phyloP scores from a whole-genome alignment of 2,329 filamentous ascomycete genomes.

The Akanthomyces lecanii region DNA sequence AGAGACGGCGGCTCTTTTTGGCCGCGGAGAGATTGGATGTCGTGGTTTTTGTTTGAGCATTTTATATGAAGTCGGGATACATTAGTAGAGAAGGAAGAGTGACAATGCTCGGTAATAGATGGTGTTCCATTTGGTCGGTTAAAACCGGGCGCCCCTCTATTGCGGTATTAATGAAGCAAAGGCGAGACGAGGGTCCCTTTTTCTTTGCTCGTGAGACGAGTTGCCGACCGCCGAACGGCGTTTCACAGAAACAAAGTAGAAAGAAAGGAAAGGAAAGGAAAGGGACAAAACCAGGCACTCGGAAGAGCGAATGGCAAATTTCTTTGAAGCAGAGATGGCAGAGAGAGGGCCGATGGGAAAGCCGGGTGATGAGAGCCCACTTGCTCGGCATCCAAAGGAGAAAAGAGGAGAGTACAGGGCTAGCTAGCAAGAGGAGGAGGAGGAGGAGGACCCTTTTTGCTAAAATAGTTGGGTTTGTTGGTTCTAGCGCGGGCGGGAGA shows the following conservation, averaged over 20 bases:
- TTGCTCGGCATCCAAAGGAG: too few relatives aligned
- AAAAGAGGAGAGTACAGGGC: too few relatives aligned
- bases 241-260: too few relatives aligned
- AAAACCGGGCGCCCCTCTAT: not conserved
- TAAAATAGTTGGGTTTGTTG: not conserved
- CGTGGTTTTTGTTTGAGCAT: not conserved
- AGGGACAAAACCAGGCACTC: too few relatives aligned
- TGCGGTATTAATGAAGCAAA: not conserved
- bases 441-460: not conserved
- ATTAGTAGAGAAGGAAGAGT: not conserved
- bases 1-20: not conserved
- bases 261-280: too few relatives aligned
- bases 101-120: slow-evolving; percentile 3
- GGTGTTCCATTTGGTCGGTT: slow-evolving; percentile 7
- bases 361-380: too few relatives aligned
- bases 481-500: not conserved
- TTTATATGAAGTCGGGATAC: too few relatives aligned
- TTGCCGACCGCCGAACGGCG: not conserved
- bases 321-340: too few relatives aligned
- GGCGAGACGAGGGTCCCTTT: not conserved
- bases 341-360: too few relatives aligned
- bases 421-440: not conserved
- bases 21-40: not conserved
- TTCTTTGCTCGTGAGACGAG: not conserved
- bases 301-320: too few relatives aligned